Evolutionary conservation across 208 protist genomes (phyloP), one percentile per base, ranked within the genome.

Genomic region (Herpetomonas muscarum): DNA sequence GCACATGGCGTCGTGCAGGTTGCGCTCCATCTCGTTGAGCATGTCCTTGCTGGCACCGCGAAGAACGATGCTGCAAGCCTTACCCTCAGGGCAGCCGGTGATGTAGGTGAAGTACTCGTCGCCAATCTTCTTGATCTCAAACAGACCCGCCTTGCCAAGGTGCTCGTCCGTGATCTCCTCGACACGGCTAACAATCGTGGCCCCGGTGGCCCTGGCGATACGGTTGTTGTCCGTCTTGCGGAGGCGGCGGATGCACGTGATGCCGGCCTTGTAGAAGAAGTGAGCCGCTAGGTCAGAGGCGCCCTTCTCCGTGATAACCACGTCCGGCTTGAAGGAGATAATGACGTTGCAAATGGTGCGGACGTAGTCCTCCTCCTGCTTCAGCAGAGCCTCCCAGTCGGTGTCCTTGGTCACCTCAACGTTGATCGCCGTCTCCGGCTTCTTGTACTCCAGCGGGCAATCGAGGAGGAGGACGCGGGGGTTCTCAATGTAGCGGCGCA

Each of bases 231-330:
- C 99, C 4, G 97, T 98, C 85, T 99, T 99, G 62, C 98, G 87
- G 17, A 99, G 61, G 31, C 99, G 88, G 61, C 99, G 90, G 46
- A 99, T 92, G 57, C 93, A 98, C 12, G 98, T 98, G 61, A 99
- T 98, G 62, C 89, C 86, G 21, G 90, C 89, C 79, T 99, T 98
- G 57, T 96, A 87, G 57, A 99, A 87, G 68, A 98, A 98, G 79
- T 99, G 98, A 64, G 97, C 94, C 25, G 98, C 98, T 15, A 99
- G 69, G 85, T 99, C 98, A 5, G 97, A 99, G 25, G 98, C 81
- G 61, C 98, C 99, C 88, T 99, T 99, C 77, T 99, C 98, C 10
- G 98, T 99, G 76, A 99, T 92, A 17, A 99, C 98, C 13, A 99
- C 71, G 76, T 99, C 98, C 7, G 98, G 98, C 76, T 99, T 99